phyloP scores from a whole-genome alignment of 2,329 filamentous ascomycete species.

The Penicillium oxalicum region DNA sequence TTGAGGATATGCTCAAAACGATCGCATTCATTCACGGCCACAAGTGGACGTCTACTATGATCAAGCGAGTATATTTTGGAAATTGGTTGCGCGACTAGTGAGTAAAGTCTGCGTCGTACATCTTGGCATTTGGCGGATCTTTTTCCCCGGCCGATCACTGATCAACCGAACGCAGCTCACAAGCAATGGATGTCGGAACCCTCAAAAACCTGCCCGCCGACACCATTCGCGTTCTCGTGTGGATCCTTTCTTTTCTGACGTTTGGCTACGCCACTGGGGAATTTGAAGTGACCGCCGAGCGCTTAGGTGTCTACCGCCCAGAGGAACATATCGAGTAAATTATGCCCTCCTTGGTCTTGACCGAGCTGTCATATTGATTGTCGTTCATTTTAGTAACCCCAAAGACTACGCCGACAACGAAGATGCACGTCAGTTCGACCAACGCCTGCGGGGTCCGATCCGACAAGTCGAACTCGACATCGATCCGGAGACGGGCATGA shows the following conservation, averaged over 20 bases:
- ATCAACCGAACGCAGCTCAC: slow-evolving; percentile 45
- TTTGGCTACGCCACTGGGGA: slow-evolving; percentile 83
- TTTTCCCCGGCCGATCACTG: no score
- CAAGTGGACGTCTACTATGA: slow-evolving; percentile 75
- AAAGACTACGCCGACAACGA: slow-evolving; percentile 78
- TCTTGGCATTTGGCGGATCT: no score
- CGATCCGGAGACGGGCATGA: slow-evolving; percentile 82
- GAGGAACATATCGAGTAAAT: slow-evolving; percentile 53
- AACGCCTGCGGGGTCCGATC: slow-evolving; percentile 74
- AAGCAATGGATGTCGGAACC: slow-evolving; percentile 74
- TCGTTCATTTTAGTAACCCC: slow-evolving; percentile 59
- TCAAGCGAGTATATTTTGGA: slow-evolving; percentile 75
- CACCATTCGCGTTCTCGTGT: slow-evolving; percentile 72
- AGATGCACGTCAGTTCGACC: slow-evolving; percentile 73
- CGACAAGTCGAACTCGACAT: slow-evolving; percentile 64
- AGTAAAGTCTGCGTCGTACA: slow-evolving; percentile 10
- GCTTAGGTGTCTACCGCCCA: slow-evolving; percentile 72
- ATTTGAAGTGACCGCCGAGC: slow-evolving; percentile 75
- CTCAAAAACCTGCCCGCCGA: slow-evolving; percentile 72
- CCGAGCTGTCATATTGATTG: slow-evolving; percentile 23
- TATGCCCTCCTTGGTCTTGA: slow-evolving; percentile 15
- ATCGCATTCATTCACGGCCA: slow-evolving; percentile 71
- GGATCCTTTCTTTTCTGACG: slow-evolving; percentile 74
- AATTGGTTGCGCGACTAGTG: slow-evolving; percentile 80
- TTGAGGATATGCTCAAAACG: slow-evolving; percentile 74